These are phyloP conservation scores for Achaetomium macrosporum DNA, from an alignment of 2,329 filamentous ascomycete species.

Conservation along the genomic window DNA sequence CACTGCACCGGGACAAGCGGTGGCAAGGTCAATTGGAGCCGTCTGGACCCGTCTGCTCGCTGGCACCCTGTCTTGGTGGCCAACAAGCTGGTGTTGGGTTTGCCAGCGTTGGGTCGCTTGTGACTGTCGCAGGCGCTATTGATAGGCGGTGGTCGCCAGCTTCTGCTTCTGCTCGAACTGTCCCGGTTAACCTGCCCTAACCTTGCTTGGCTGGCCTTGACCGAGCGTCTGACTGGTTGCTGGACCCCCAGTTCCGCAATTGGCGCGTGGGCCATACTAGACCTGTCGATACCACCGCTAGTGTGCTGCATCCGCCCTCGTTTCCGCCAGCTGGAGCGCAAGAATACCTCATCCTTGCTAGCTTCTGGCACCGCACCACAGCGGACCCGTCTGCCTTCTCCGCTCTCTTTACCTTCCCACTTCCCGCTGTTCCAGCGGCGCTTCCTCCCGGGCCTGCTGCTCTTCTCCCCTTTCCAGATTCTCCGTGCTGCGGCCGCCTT, in stretches of 20 bases:
- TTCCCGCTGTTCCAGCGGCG: slow-evolving; percentile 4
- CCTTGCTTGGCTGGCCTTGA: neutral
- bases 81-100: no score
- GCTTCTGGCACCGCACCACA: slow-evolving; percentile 19
- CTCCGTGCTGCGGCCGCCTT: neutral
- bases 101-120: neutral
- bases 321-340: slow-evolving; percentile 21
- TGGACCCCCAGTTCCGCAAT: slow-evolving; percentile 21
- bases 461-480: neutral
- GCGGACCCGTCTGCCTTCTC: slow-evolving; percentile 13
- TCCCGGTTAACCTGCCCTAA: slow-evolving; percentile 5
- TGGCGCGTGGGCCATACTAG: slow-evolving; percentile 20
- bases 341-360: slow-evolving; percentile 18
- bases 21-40: slow-evolving; percentile 8
- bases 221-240: neutral
- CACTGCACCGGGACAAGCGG: slow-evolving; percentile 13
- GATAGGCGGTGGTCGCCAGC: slow-evolving; percentile 18
- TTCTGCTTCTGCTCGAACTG: slow-evolving; percentile 1
- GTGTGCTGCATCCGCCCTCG: slow-evolving; percentile 25
- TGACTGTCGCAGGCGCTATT: slow-evolving; percentile 15
- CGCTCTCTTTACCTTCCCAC: slow-evolving; percentile 18
- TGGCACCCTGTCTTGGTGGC: neutral
- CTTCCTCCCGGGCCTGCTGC: neutral
- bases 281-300: slow-evolving; percentile 24
- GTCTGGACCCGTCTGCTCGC: neutral